These are phyloP conservation scores for Bryum argenteum DNA, from an alignment of 225 moss, liverwort and hornwort species.

Conservation along the genomic window DNA sequence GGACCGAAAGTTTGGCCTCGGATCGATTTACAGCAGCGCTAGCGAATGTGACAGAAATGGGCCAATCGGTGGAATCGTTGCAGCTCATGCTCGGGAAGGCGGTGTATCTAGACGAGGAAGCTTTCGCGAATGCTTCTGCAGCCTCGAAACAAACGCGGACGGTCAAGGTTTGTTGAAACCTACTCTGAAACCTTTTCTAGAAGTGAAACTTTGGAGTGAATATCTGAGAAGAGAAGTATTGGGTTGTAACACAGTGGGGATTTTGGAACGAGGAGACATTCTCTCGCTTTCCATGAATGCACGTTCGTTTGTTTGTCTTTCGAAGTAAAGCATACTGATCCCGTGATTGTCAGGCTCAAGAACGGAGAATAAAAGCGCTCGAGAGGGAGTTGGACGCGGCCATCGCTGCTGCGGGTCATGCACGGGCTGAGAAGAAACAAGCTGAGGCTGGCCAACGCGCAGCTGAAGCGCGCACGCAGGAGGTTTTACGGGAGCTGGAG, in stretches of 20 bases:
- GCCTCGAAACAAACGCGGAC: conserved; percentile 63
- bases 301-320: neutral
- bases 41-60: conserved; percentile 67
- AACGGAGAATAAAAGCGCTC: conserved; percentile 74
- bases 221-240: neutral
- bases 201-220: conserved; percentile 9
- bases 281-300: neutral
- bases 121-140: conserved; percentile 68
- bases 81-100: conserved; percentile 67
- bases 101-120: conserved; percentile 74
- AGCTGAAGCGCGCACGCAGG: conserved; percentile 66
- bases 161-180: conserved; percentile 52
- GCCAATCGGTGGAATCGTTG: conserved; percentile 57
- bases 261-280: neutral
- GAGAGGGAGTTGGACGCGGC: conserved; percentile 83
- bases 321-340: conserved; percentile 13
- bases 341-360: conserved; percentile 54
- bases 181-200: conserved; percentile 1
- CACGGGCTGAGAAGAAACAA: conserved; percentile 69
- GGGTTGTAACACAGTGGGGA: neutral
- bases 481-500: conserved; percentile 71
- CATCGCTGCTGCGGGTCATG: conserved; percentile 70
- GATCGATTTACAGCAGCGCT: conserved; percentile 67
- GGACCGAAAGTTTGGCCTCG: conserved; percentile 52
- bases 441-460: conserved; percentile 68